Base-by-base conservation (phyloP, 768 basidiomycete species). In the Collybia nuda region DNA sequence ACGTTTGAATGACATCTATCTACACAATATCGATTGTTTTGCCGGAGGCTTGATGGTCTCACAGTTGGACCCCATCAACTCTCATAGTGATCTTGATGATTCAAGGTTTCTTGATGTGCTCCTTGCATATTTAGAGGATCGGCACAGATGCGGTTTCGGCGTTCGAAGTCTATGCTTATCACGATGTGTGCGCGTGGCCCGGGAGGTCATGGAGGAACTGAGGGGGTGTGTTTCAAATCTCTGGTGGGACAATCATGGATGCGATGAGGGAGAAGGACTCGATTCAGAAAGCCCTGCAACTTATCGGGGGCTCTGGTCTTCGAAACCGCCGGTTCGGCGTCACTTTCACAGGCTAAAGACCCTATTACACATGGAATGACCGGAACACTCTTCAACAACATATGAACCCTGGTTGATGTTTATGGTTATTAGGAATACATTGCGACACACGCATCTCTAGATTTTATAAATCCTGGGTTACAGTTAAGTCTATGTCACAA, bases 41-140 rank as follows among this genome's bases (percentile, higher is more conserved):
- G 63, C 67, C 40, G 74, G 72, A 18, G 72, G 74, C 18, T 67
- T 66, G 52, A 75, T 75, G 74, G 62, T 72, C 21, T 66, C 67
- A 7, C 56, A 60, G 18, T 59, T 50, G 5, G 60, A 57, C 1
- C 59, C 62, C 19, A 52, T 67, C 28, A 69, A 75, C 52, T 72
- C 69, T 1, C 60, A 69, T 44, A 56, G 42, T 43, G 68, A 74
- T 47, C 59, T 71, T 39, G 74, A 74, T 53, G 72, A 75, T 52
- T 73, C 72, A 7, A 61, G 68, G 15, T 75, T 74, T 53, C 60
- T 75, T 38, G 72, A 75, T 36, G 72, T 75, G 3, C 58, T 72
- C 14, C 55, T 63, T 17, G 58, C 66, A 8, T 65, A 62, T 39
- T 55, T 75, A 15, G 59, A 57, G 42, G 61, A 67, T 39, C 63